Evolutionary conservation across 371 early-diverging fungal species (phyloP).

Genomic region (Zancudomyces culisetae): DNA sequence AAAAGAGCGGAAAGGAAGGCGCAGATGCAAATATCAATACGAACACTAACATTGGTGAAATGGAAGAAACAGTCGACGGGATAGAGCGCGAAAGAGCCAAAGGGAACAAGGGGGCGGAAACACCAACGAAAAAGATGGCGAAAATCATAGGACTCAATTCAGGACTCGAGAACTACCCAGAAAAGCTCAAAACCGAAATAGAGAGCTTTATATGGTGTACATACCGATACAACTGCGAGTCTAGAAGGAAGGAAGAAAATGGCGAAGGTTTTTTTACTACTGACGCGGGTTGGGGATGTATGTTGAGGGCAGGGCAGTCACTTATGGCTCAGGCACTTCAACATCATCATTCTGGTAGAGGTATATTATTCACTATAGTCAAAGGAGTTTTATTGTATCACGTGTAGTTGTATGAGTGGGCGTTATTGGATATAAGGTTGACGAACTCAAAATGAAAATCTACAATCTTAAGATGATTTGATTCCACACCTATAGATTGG

Average conservation of each 20-base stretch:
- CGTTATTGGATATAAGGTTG: too few species aligned
- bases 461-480: too few species aligned
- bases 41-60: neutral
- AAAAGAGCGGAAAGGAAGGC: neutral
- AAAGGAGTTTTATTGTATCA: too few species aligned
- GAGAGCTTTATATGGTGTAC: slow-evolving; percentile 74
- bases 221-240: slow-evolving; percentile 70
- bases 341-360: slow-evolving; percentile 43
- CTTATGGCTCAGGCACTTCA: slow-evolving; percentile 69
- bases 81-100: neutral
- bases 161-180: slow-evolving; percentile 5
- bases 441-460: too few species aligned
- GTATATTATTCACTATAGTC: too few species aligned
- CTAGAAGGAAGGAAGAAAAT: slow-evolving; percentile 45
- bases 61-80: neutral
- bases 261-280: slow-evolving; percentile 52
- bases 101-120: neutral
- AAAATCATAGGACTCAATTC: neutral
- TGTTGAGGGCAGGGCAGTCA: slow-evolving; percentile 89
- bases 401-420: too few species aligned
- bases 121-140: neutral
- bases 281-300: slow-evolving; percentile 93
- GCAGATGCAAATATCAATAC: neutral
- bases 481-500: too few species aligned
- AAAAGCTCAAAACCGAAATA: slow-evolving; percentile 46